These are phyloP conservation scores for Chloris gayana DNA, from an alignment of 176 grass and related monocot genomes.

Conservation along the genomic window DNA sequence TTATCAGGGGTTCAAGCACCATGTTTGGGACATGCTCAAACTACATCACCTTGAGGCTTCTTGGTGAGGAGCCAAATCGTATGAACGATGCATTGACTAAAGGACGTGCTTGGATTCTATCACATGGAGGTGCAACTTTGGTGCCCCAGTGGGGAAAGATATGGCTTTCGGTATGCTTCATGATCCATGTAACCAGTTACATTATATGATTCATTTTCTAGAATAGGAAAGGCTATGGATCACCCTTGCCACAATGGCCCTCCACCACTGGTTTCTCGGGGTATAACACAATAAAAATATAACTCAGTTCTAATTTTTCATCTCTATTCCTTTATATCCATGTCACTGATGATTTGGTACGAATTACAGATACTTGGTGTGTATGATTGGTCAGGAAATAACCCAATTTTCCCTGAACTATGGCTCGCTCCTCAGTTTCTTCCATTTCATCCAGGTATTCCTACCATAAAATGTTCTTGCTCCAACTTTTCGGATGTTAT, in stretches of 20 bases:
- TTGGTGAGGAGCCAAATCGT: neutral
- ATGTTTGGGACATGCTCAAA: conserved; percentile 50
- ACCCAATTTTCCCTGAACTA: conserved; percentile 55
- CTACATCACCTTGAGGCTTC: conserved; percentile 33
- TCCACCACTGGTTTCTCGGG: neutral
- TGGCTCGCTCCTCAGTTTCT: conserved; percentile 46
- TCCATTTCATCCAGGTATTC: conserved; percentile 49
- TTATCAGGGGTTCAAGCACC: neutral
- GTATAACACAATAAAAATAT: neutral
- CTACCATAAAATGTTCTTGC: neutral
- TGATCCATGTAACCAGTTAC: neutral
- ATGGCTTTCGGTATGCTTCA: conserved; percentile 40
- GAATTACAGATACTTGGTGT: conserved; percentile 52
- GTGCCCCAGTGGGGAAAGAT: conserved; percentile 46
- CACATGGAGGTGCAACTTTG: conserved; percentile 4
- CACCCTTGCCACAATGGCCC: neutral
- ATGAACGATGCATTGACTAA: neutral
- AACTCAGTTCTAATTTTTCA: neutral
- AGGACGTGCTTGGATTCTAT: conserved; percentile 22
- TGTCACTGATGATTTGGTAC: neutral
- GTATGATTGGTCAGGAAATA: conserved; percentile 59
- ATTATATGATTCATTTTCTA: neutral
- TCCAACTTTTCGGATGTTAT: neutral
- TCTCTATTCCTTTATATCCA: neutral
- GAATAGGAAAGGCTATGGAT: neutral